Evolutionary conservation across 495 filamentous ascomycete genomes (phyloP), one percentile per base, ranked within the genome.

Genomic region (Penicillium lividum): DNA sequence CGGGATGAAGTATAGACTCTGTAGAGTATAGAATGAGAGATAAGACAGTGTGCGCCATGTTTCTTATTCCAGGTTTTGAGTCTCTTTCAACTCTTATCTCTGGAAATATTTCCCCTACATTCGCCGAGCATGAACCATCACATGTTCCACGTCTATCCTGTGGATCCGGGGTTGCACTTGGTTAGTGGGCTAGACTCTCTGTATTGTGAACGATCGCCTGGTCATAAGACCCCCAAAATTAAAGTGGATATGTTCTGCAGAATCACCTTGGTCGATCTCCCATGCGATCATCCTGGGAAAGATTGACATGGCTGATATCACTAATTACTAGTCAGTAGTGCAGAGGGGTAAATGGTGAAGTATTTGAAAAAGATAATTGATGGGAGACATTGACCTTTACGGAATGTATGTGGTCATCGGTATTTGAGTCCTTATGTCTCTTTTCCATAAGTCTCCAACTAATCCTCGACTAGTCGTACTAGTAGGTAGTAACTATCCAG

Each of bases 211-310:
- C n/a, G 42, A 55, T 55, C 53, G 53, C 22, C 53, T 33, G 53
- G 42, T 55, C 53, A 55, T 55, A 43, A 47, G 53, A 55, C 53
- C 42, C 42, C 22, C 22, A 30, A 33, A 43, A 18, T 45, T 2
- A 55, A 44, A 31, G 42, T 55, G 42, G 42, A 34, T 44, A 22
- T 28, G 53, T 55, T 55, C 27, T 55, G 53, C 53, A 55, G 53
- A 33, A 47, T n/a, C 11, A 46, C 22, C 22, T 22, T 22, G 22
- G 53, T 30, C 53, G 62, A 64, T 64, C 62, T 64, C 57, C 61
- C 61, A 57, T 58, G 18, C 51, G 58, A 64, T 64, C 58, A 52
- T 45, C 25, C 28, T 29, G 56, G 16, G 28, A 25, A 30, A 43
- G 34, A 57, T 51, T 33, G 16, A 33, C 54, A 49, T 44, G 22